Conservation (phyloP, 441 rosid species). For the Cnidoscolus chayamansa region DNA sequence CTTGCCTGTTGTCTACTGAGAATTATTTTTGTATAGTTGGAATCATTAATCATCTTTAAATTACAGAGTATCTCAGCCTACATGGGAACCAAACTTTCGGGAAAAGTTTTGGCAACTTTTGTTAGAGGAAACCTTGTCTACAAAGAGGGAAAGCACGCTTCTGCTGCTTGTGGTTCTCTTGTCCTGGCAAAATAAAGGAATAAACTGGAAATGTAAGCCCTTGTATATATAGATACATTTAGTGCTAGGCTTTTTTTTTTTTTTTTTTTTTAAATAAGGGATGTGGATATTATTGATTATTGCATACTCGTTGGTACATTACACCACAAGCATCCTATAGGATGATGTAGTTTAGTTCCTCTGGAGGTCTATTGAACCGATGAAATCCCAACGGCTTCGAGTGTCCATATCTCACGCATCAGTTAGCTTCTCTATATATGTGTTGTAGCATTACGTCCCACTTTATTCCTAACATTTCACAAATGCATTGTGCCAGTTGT, state of each 20-base stretch:
- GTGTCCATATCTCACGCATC: no score
- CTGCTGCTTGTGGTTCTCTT: conserved; percentile 65
- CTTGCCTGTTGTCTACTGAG: neutral
- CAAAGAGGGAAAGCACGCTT: conserved; percentile 69
- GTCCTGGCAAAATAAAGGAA: conserved; percentile 47
- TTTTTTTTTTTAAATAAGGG: neutral
- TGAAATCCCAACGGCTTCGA: no score
- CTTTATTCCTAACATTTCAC: no score
- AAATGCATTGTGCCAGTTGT: no score
- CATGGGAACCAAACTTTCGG: conserved; percentile 68
- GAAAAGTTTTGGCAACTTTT: conserved; percentile 77
- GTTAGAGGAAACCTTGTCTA: conserved; percentile 87
- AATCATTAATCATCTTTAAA: neutral
- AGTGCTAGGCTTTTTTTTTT: neutral
- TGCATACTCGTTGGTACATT: no score
- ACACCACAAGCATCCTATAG: no score
- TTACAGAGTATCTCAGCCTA: conserved; percentile 78
- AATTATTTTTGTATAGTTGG: neutral
- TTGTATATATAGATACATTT: no score
- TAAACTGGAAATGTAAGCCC: conserved; percentile 5
- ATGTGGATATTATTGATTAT: no score
- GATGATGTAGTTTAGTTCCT: no score
- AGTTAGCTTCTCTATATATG: no score
- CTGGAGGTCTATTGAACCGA: no score
- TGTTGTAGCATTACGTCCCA: no score